Evolutionary conservation across 1,139 yeast species (phyloP), one percentile per base, ranked within the genome.

Genomic region (Saccharomyces hybrid): DNA sequence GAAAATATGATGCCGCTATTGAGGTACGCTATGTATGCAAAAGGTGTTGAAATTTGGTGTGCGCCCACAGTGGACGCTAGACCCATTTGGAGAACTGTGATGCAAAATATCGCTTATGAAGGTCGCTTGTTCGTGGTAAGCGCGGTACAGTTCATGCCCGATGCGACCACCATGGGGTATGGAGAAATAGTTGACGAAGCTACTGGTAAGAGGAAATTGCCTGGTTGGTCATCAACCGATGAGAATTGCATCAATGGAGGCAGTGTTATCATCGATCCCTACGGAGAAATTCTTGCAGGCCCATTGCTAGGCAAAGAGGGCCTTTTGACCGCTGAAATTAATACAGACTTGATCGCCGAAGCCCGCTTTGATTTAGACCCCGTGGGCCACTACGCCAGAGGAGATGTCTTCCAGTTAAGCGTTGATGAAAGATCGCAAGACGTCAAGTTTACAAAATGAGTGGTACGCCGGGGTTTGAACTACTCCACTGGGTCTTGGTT

Each of bases 11-110:
- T 38, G 44, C 44, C 44, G 3, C n/a, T 67, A 19, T 61, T 69
- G 54, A 67, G 77, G 59, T 65, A 69, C 28, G 71, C 76, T 0
- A 70, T 72, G 65, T 73, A 74, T 55, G 69, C 74, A n/a, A 72
- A 74, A 56, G 74, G 73, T 12, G 56, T 73, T 12, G 69, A 70
- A 50, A 61, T 74, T 24, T 73, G 71, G 66, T 69, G 70, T 48
- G 77, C 77, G 2, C 77, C 78, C n/a, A 72, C 75, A 7, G 75
- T 72, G n/a, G 75, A 73, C 54, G 72, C 70, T 54, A 61, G 75
- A 46, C 72, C 69, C 19, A 68, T 71, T 27, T 73, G 75, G 75
- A 62, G 67, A 55, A 62, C 72, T 2, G 67, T 71, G 11, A 71
- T 72, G 65, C 66, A 65, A 55, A 73, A 73, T 26, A 67, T 72